A percentile compares a stretch with the other conserved stretches of the same genome.
Evolutionary conservation across 352 stramenopile genomes (phyloP).

Genomic region (Phytophthora sp.): DNA sequence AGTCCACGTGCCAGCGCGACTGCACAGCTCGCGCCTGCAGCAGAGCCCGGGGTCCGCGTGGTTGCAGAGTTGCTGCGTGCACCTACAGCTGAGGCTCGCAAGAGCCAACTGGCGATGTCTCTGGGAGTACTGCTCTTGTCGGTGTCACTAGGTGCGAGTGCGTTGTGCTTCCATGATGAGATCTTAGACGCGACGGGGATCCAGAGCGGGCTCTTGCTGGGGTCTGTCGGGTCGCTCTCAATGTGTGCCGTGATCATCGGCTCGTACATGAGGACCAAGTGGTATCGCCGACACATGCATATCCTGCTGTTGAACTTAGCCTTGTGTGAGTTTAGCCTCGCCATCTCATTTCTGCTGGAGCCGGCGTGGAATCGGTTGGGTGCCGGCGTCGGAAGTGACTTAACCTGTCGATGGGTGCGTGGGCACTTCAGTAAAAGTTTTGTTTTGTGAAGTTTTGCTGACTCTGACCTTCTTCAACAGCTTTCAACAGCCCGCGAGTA

Average conservation of each 20-base stretch:
- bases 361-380: constrained; percentile 54
- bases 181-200: constrained; percentile 52
- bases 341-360: constrained; percentile 75
- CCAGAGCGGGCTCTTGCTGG: constrained; percentile 69
- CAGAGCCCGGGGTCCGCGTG: constrained; percentile 23
- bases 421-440: background rate
- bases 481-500: constrained; percentile 74
- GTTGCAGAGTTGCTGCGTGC: constrained; percentile 25
- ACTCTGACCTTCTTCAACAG: too few species aligned
- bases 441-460: too few species aligned
- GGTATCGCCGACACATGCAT: constrained; percentile 75
- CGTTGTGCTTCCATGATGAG: constrained; percentile 49
- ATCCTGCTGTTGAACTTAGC: constrained; percentile 73
- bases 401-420: constrained; percentile 60
- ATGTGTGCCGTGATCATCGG: constrained; percentile 67
- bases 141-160: constrained; percentile 48
- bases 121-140: constrained; percentile 45
- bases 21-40: background rate
- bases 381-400: constrained; percentile 40
- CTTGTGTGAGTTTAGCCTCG: constrained; percentile 64
- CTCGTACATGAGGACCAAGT: constrained; percentile 53
- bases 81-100: constrained; percentile 20
- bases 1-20: constrained; percentile 2
- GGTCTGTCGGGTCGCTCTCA: constrained; percentile 57
- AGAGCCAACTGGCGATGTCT: constrained; percentile 52